Evolutionary conservation across 2,329 filamentous ascomycete genomes (phyloP), one percentile per base, ranked within the genome.

Genomic region (Kalaharituber pfeilii): DNA sequence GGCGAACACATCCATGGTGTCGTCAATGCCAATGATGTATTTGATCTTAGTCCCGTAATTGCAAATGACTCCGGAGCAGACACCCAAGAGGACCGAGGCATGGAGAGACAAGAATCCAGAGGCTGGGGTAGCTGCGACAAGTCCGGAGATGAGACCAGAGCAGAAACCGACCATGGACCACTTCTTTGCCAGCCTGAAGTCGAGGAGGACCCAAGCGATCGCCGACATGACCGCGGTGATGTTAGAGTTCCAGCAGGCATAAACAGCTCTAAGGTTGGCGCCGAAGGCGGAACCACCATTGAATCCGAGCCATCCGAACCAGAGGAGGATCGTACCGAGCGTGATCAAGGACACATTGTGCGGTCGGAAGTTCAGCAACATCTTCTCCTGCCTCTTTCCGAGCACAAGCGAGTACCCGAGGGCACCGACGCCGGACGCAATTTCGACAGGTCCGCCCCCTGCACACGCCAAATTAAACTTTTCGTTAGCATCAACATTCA

Each of bases 361-460:
- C 18, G 91, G 91, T 62, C 91, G 86, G 78, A 96, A 96, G 77
- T 96, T 96, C 71, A 95, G 79, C 86, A 96, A 95, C 87, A 96
- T 95, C 74, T 87, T 91, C 74, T 96, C 89, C 73, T 95, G 91
- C 62, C 91, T 86, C 66, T 87, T 85, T 62, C 91, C 91, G 57
- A 98, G 84, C 33, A 95, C 81, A 85, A 86, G 83, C 2, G 88
- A 94, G 73, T 96, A 98, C 61, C 91, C 91, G 49, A 96, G 75
- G 27, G 89, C 91, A 44, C 86, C 91, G 71, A 94, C 75, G 67
- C 91, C 91, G 55, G 91, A 96, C 57, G 79, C 85, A 64, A 98
- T 96, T 71, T 98, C 91, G 76, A 98, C 91, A 62, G 91, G 91
- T 52, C 89, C 88, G 65, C 91, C 91, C 60, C 91, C 62, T 64